Evolutionary conservation across 2,329 filamentous ascomycete species (phyloP).

Genomic region (Hymenoscyphus repandus): DNA sequence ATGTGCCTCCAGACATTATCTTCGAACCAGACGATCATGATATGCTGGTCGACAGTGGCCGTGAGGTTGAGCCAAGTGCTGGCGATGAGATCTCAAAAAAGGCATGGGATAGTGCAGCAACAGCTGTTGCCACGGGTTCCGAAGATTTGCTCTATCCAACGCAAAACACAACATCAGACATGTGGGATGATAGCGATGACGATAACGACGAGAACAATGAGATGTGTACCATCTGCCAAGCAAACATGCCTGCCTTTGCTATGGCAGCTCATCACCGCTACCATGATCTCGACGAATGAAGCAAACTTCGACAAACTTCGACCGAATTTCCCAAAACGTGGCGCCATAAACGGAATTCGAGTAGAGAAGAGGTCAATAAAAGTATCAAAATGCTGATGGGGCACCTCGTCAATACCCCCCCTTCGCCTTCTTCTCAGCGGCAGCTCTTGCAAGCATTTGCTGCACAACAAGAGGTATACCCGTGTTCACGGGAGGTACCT

Average conservation of each 20-base stretch:
- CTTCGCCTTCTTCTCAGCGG: too few species aligned
- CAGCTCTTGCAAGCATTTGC: too few species aligned
- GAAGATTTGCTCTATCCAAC: slow-evolving; percentile 24
- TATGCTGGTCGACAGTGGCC: neutral
- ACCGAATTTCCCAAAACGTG: too few species aligned
- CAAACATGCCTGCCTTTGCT: slow-evolving; percentile 44
- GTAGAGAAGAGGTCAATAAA: too few species aligned
- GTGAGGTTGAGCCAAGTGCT: slow-evolving; percentile 26
- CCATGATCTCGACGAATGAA: slow-evolving; percentile 31
- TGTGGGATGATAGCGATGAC: slow-evolving; percentile 28
- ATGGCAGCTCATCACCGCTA: slow-evolving; percentile 43
- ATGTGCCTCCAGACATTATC: slow-evolving; percentile 28
- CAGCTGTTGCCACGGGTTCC: neutral
- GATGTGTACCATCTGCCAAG: slow-evolving; percentile 39
- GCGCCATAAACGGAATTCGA: too few species aligned
- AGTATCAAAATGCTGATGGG: too few species aligned
- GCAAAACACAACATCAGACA: slow-evolving; percentile 18
- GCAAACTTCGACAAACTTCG: too few species aligned
- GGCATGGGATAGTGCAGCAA: neutral
- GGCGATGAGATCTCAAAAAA: slow-evolving; percentile 18
- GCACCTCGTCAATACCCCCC: too few species aligned
- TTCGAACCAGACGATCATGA: neutral
- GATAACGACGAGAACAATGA: slow-evolving; percentile 24
- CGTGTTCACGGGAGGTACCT: neutral
- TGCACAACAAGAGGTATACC: neutral